Base-by-base conservation (phyloP, 202 grass and related monocot species). In the Cymbopogon flexuosus region DNA sequence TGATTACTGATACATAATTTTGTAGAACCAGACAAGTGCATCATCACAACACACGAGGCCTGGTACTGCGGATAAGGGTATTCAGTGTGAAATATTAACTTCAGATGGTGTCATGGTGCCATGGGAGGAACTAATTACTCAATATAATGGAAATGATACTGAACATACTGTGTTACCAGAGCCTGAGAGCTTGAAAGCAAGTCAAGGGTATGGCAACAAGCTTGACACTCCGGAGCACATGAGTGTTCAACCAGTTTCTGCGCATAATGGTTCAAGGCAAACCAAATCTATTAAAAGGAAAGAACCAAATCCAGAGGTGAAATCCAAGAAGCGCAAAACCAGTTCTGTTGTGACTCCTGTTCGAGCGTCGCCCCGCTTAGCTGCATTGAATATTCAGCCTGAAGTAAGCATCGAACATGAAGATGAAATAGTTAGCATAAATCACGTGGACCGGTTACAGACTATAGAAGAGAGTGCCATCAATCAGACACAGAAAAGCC, bases 51-150 rank as follows among this genome's bases (percentile, higher is more conserved):
- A 52, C 15, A 75, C 78, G 73, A 84, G 62, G 36, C 89, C 78
- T 66, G 24, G 74, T 70, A 85, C 85, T 5, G 89, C 73, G 2
- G 85, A 91, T 74, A 85, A 91, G 61, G 83, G 33, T 74, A 85
- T 84, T 82, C 81, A 84, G 23, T 87, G 76, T 43, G 83, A 87
- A 68, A 39, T 87, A 80, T 74, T 87, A 67, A 90, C 80, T 79
- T 82, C 83, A 42, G 88, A 86, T 79, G 68, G 83, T 73, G 68
- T 75, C 62, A 64, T 62, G 68, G 23, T 79, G 35, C 79, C 68
- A 0, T 78, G 40, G 68, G 87, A 72, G 9, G 81, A 87, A 67
- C 57, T 60, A 8, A 43, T 75, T 37, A 58, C 56, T 52, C 43
- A 49, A 36, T 41, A 39, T 45, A 51, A 33, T 64, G 72, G 18